phyloP scores from a whole-genome alignment of 169 alveolate genomes.

The Plasmodium vivax region DNA sequence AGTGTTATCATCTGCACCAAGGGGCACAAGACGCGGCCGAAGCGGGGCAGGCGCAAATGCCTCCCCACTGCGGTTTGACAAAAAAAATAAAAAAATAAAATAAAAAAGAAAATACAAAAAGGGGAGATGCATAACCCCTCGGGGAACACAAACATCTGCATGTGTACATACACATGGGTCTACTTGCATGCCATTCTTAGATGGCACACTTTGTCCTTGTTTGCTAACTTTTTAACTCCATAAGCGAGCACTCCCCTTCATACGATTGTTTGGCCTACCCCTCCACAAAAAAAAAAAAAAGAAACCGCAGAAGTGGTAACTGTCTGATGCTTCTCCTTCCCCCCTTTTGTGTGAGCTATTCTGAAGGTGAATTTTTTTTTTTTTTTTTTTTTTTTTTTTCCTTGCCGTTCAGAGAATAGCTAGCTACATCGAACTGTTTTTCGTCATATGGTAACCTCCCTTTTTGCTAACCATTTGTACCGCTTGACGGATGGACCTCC shows the following conservation, averaged over 20 bases:
- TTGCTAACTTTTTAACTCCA: not conserved
- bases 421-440: not conserved
- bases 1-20: conserved; percentile 40
- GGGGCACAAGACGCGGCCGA: not conserved
- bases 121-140: not conserved
- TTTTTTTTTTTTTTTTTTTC: not conserved
- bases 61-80: not conserved
- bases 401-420: not conserved
- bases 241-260: not conserved
- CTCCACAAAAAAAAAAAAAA: not conserved
- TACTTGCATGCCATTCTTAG: not conserved
- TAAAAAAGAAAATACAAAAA: not conserved
- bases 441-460: not conserved
- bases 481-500: not conserved
- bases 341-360: not conserved
- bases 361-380: not conserved
- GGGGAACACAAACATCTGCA: not conserved
- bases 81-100: not conserved
- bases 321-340: not conserved
- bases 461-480: not conserved
- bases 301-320: not conserved
- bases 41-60: not conserved
- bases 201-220: not conserved
- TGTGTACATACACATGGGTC: not conserved
- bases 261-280: not conserved